These are phyloP conservation scores for Globisporangium cederbergense DNA, from an alignment of 352 stramenopile genomes.

Conservation along the genomic window DNA sequence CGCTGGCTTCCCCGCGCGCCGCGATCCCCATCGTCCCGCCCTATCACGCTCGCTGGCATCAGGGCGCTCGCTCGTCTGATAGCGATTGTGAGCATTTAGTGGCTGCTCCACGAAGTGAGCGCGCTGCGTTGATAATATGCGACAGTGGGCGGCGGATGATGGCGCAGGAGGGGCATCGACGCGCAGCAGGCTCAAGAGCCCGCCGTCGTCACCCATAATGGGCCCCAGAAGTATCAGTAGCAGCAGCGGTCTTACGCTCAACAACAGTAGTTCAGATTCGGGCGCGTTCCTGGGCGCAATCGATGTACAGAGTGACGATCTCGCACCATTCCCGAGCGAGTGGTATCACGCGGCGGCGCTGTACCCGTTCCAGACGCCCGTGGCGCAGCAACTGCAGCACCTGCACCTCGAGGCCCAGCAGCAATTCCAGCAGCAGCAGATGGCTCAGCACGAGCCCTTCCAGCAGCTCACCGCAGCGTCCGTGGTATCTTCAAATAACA, in stretches of 20 bases:
- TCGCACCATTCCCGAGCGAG: constrained; percentile 2
- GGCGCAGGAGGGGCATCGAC: background rate
- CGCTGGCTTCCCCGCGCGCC: background rate
- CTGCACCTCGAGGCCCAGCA: background rate
- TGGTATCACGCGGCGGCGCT: constrained; percentile 2
- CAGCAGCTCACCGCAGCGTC: background rate
- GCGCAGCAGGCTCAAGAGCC: constrained; percentile 10
- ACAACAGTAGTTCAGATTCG: background rate
- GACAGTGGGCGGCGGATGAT: constrained; percentile 8
- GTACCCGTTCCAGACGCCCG: constrained; percentile 7
- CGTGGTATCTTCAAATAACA: background rate
- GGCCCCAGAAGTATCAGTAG: background rate
- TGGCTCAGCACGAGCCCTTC: constrained; percentile 1
- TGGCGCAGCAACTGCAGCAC: constrained; percentile 7
- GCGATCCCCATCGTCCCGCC: background rate
- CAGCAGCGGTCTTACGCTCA: background rate
- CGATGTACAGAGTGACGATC: constrained; percentile 11
- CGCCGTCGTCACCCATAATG: constrained; percentile 8
- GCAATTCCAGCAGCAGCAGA: constrained; percentile 31
- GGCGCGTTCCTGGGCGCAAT: background rate
- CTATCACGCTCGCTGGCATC: background rate
- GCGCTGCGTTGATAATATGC: constrained; percentile 6
- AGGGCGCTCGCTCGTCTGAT: background rate
- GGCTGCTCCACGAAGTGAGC: background rate
- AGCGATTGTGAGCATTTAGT: background rate